Conservation (phyloP, 495 filamentous ascomycete species). For the Entonaema liquescens region DNA sequence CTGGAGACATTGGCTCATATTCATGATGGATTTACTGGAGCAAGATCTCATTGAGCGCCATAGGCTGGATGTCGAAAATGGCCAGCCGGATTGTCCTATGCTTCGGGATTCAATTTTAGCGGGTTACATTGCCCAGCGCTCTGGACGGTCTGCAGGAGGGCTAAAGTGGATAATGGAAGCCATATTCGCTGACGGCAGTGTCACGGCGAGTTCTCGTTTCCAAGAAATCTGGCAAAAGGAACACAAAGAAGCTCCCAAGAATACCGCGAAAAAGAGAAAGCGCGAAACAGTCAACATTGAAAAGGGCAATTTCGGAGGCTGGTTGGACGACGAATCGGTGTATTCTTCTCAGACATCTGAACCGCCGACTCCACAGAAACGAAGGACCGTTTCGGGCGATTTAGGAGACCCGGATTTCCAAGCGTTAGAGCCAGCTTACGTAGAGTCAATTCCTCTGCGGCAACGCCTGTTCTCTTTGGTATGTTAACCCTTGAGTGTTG, state of each 20-base stretch:
- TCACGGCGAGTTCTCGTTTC: conserved; percentile 49
- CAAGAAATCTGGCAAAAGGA: conserved; percentile 61
- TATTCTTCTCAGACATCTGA: conserved; percentile 46
- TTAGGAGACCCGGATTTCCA: conserved; percentile 39
- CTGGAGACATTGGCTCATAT: conserved; percentile 84
- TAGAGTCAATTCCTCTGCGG: conserved; percentile 68
- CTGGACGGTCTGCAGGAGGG: conserved; percentile 50
- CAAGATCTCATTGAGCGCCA: conserved; percentile 73
- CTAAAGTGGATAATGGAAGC: conserved; percentile 55
- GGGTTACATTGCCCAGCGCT: conserved; percentile 45
- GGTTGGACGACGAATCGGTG: conserved; percentile 51
- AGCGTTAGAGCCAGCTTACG: conserved; percentile 53
- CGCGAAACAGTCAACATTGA: conserved; percentile 57
- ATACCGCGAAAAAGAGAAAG: conserved; percentile 60
- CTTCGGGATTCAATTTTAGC: conserved; percentile 47
- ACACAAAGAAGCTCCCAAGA: conserved; percentile 45
- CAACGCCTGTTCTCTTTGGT: conserved; percentile 65
- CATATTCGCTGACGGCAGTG: conserved; percentile 53
- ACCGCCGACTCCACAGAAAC: conserved; percentile 45
- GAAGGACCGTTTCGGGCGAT: conserved; percentile 25
- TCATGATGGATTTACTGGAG: conserved; percentile 80
- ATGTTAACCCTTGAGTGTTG: conserved; percentile 7
- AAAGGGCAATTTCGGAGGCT: conserved; percentile 55
- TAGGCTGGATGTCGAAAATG: conserved; percentile 42
- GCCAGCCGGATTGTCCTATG: conserved; percentile 42